Evolutionary conservation across 345 rosid genomes (phyloP).

Genomic region (Geranium rotundifolium): DNA sequence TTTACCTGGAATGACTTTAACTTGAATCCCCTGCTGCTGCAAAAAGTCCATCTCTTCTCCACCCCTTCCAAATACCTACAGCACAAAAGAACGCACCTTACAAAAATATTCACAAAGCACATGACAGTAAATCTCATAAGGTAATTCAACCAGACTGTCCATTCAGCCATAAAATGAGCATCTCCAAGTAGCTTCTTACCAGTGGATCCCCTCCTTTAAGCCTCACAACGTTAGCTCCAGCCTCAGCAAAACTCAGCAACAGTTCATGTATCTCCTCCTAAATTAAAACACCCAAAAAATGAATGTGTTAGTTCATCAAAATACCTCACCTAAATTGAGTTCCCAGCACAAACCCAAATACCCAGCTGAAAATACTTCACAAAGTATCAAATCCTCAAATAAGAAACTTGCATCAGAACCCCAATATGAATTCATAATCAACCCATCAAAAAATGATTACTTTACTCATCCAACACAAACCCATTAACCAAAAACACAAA

Average conservation of each 20-base stretch:
- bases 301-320: background rate
- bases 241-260: conserved; percentile 85
- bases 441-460: background rate
- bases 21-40: conserved; percentile 79
- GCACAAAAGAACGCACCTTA: background rate
- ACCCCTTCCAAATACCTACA: conserved; percentile 88
- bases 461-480: background rate
- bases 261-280: conserved; percentile 95
- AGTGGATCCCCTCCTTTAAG: conserved; percentile 99
- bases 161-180: background rate
- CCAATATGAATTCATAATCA: background rate
- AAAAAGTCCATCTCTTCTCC: conserved; percentile 99
- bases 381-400: background rate
- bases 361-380: too few species aligned
- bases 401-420: background rate
- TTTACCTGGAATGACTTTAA: conserved; percentile 83
- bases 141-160: background rate
- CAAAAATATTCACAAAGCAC: background rate
- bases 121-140: background rate
- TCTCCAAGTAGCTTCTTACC: conserved; percentile 28
- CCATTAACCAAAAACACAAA: background rate
- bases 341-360: too few species aligned
- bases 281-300: conserved; percentile 7
- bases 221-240: conserved; percentile 90
- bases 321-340: too few species aligned